Evolutionary conservation across 495 filamentous ascomycete species (phyloP), one percentile per base, ranked within the genome.

Genomic region (Neurospora tetraspora): DNA sequence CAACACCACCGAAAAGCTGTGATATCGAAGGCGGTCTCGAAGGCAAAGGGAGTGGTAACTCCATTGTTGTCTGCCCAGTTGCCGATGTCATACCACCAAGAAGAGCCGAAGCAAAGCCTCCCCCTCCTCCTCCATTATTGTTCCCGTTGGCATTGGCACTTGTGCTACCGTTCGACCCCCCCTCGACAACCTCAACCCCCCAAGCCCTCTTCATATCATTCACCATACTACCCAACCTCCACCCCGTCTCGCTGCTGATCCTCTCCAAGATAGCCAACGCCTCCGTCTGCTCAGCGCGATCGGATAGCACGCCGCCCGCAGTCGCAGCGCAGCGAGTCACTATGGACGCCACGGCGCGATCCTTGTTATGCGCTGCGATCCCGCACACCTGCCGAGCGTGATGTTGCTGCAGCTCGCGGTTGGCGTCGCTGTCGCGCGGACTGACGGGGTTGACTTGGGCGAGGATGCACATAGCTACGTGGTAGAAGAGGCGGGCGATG

Each of bases 401-500:
- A 61, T 85, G 84, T 70, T 90, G 84, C 76, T 91, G 89, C 72
- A 90, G 84, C 14, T 88, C 85, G 53, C 84, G 88, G 88, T 94
- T 92, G 71, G 94, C 90, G 5, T 89, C 85, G 12, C 85, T 86
- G 20, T 88, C 78, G 18, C 73, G 75, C 0, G 77, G 78, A 20
- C 83, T 80, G 61, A 89, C 73, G 0, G 95, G 94, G 78, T 98
- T 90, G 31, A 88, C 90, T 75, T 94, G 93, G 4, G 91, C 86
- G n/a, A 98, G 86, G 11, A 97, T 79, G 71, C 90, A 89, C 81
- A 94, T 89, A 38, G 91, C 88, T 0, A 92, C 94, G 77, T 98
- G 95, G 78, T 97, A 98, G 74, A 97, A 93, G n/a, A 98, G 86
- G 11, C 93, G 89, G 11, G 91, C 94, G 47, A 97, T 86, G 39